Base-by-base conservation (phyloP, 2,329 filamentous ascomycete species). In the Xylogone sp. region DNA sequence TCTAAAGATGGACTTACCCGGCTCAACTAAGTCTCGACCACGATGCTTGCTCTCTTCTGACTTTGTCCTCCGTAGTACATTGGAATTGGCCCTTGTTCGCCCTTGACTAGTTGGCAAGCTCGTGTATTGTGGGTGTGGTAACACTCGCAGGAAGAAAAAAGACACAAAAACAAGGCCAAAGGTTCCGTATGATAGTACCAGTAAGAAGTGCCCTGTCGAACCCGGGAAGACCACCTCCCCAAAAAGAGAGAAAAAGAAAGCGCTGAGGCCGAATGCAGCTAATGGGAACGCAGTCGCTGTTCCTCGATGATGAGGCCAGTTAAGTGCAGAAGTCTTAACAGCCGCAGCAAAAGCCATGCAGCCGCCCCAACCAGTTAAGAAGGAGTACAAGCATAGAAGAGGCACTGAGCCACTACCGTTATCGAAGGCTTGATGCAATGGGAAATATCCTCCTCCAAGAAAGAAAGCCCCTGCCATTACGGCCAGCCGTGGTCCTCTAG, bases 261-360 rank as follows among this genome's bases (percentile, higher is more conserved):
- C 94, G 67, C 92, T 97, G 52, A 99, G 73, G 2, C 94, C 94
- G 65, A 97, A 97, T 2, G 90, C 92, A 51, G 94, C 90, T 51
- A 97, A 72, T 5, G 94, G 93, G 62, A 97, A 94, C 1, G 92
- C 92, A 5, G 94, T 97, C 5, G 94, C 94, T 3, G 93, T 96
- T 50, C 94, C 94, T 57, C 94, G 83, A 67, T 96, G 87, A 53
- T 86, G 82, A 12, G 93, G 93, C 83, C 92, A 97, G 70, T 97
- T 97, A 58, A 94, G 79, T 9, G 92, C 92, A 46, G 88, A 92
- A 66, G 75, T 75, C 67, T 99, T 99, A 65, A 99, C 83, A 8
- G 92, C 80, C 22, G 89, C 90, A 20, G 86, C 83, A 68, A 97
- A 97, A n/a, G 90, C 89, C 70, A 88, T 86, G 71, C 91, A 97